Evolutionary conservation across 2,329 filamentous ascomycete species (phyloP).

Genomic region (Pestalotiopsis sp.): DNA sequence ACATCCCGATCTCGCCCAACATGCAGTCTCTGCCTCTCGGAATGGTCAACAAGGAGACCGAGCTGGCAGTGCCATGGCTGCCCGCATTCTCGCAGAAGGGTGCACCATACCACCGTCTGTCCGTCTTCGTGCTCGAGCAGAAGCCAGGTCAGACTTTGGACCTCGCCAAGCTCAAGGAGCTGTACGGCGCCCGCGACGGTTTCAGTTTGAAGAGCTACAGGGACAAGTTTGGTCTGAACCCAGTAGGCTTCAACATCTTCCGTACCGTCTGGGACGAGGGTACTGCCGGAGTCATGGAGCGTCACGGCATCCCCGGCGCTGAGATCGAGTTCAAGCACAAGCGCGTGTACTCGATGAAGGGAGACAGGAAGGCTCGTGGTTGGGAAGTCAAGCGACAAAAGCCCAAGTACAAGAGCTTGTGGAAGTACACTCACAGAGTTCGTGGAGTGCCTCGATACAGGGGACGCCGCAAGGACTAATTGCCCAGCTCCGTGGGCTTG

Average conservation of each 20-base stretch:
- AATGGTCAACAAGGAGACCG: constrained; percentile 59
- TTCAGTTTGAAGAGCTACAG: constrained; percentile 79
- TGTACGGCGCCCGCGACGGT: constrained; percentile 59
- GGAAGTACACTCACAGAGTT: constrained; percentile 68
- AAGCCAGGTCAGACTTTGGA: constrained; percentile 62
- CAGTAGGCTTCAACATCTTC: constrained; percentile 88
- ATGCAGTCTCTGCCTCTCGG: constrained; percentile 67
- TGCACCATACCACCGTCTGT: constrained; percentile 85
- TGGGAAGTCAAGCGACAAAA: constrained; percentile 70
- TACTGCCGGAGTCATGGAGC: constrained; percentile 85
- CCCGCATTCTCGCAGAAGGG: constrained; percentile 89
- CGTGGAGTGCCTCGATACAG: constrained; percentile 19
- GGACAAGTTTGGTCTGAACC: constrained; percentile 67
- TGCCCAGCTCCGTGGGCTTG: not conserved
- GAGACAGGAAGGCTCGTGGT: constrained; percentile 61
- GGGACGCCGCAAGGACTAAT: constrained; percentile 3
- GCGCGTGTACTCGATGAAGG: constrained; percentile 71
- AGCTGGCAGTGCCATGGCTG: constrained; percentile 80
- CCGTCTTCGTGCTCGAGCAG: constrained; percentile 84
- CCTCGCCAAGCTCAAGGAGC: constrained; percentile 55
- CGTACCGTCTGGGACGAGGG: constrained; percentile 86
- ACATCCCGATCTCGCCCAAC: constrained; percentile 55
- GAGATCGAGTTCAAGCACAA: constrained; percentile 85
- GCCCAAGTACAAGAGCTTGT: constrained; percentile 66
- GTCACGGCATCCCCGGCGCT: constrained; percentile 72